These are phyloP conservation scores for Suillus plorans DNA, from an alignment of 768 basidiomycete species.

Conservation along the genomic window DNA sequence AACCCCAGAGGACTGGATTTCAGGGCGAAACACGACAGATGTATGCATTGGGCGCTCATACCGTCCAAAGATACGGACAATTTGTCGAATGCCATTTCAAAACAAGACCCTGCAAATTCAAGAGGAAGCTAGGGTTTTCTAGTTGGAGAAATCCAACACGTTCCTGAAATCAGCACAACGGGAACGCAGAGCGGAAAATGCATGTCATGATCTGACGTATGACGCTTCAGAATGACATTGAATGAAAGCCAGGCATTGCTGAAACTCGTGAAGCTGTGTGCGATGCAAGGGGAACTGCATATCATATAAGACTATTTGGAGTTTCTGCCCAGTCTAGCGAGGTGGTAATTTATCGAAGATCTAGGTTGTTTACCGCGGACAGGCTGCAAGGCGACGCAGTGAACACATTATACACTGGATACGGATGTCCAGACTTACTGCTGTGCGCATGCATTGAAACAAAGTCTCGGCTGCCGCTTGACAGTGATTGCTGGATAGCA, in stretches of 20 bases:
- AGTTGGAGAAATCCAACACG: not conserved
- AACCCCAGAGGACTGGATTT: constrained; percentile 44
- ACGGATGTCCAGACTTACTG: constrained; percentile 49
- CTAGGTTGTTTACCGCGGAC: constrained; percentile 63
- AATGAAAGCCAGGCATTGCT: not conserved
- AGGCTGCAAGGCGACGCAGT: constrained; percentile 44
- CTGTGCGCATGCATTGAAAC: constrained; percentile 82
- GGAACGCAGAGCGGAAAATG: not conserved
- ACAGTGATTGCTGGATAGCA: constrained; percentile 55
- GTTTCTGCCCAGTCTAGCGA: constrained; percentile 74
- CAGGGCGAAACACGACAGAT: constrained; percentile 35
- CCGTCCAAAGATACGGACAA: constrained; percentile 45
- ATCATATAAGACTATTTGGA: constrained; percentile 53
- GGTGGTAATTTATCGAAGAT: constrained; percentile 88
- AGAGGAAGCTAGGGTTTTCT: constrained; percentile 32
- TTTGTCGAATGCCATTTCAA: constrained; percentile 43
- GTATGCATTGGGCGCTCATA: constrained; percentile 49
- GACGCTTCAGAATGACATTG: not conserved
- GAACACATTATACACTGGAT: constrained; percentile 7
- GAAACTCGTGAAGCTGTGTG: not conserved
- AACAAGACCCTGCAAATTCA: constrained; percentile 22
- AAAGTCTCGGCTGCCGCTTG: constrained; percentile 57
- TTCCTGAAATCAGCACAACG: not conserved
- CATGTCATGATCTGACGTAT: not conserved
- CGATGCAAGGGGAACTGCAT: not conserved